Percentiles rank a stretch among this genome's conserved stretches.
phyloP scores from a whole-genome alignment of 2,329 filamentous ascomycete genomes.

The Pseudocercospora crystallina region DNA sequence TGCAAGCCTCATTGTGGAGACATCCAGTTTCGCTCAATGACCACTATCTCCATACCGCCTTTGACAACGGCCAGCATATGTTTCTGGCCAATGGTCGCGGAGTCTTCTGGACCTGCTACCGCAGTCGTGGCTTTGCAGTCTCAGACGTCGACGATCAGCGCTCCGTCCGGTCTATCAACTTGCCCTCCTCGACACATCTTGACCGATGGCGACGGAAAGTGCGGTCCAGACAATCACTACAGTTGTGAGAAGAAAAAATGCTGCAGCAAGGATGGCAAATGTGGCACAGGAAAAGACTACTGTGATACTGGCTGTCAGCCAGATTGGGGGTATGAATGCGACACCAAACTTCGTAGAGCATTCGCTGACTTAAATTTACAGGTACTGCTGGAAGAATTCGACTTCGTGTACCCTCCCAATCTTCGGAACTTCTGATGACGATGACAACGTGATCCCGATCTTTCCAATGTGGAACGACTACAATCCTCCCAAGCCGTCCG shows the following conservation, averaged over 20 bases:
- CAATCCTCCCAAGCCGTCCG: background rate
- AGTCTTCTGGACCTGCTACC: constrained; percentile 1
- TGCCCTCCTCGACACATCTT: constrained; percentile 8
- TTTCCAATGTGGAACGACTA: constrained; percentile 14
- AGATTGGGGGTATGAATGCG: constrained; percentile 12
- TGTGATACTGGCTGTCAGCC: constrained; percentile 19
- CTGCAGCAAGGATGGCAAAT: constrained; percentile 19
- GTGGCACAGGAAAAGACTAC: constrained; percentile 12
- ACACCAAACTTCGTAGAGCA: background rate
- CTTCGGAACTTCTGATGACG: constrained; percentile 6
- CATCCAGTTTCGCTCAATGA: constrained; percentile 7
- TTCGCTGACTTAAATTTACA: background rate
- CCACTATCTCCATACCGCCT: constrained; percentile 5
- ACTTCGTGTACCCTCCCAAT: constrained; percentile 11
- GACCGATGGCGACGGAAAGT: constrained; percentile 8
- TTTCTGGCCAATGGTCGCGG: constrained; percentile 2
- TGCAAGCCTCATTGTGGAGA: constrained; percentile 13
- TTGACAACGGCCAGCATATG: constrained; percentile 12
- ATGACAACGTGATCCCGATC: constrained; percentile 7
- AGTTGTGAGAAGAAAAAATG: constrained; percentile 16
- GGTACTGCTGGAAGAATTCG: constrained; percentile 19
- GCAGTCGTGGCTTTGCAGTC: constrained; percentile 3
- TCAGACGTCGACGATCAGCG: constrained; percentile 5
- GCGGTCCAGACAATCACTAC: constrained; percentile 14
- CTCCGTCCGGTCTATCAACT: constrained; percentile 3